These are phyloP conservation scores for Emmonsiellopsis sp. DNA, from an alignment of 2,329 filamentous ascomycete genomes.

Conservation along the genomic window DNA sequence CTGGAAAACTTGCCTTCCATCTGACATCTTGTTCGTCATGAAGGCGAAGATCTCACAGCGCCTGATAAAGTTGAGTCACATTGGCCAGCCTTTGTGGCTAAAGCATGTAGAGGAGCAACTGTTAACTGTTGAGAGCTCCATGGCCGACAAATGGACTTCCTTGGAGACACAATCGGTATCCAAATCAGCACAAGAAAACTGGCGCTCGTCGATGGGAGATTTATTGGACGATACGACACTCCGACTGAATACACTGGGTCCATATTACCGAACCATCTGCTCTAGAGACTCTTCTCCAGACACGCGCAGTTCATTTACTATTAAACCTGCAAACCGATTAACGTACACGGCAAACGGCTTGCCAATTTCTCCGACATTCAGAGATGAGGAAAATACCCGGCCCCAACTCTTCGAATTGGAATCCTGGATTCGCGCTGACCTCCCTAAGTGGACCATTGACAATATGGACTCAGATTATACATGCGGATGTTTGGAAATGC, in stretches of 20 bases:
- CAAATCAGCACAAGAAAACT: background rate
- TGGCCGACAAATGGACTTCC: background rate
- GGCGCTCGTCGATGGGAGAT: background rate
- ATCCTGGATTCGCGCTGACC: background rate
- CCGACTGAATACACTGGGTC: background rate
- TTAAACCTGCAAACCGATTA: background rate
- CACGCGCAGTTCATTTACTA: background rate
- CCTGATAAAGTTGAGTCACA: constrained; percentile 26
- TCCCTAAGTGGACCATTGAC: background rate
- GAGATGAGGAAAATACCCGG: background rate
- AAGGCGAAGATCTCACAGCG: constrained; percentile 33
- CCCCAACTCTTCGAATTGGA: background rate
- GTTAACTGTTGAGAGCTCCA: background rate
- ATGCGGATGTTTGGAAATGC: background rate
- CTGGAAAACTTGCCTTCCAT: background rate
- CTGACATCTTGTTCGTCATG: constrained; percentile 29
- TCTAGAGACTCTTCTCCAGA: background rate
- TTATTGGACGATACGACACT: background rate
- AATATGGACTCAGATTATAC: background rate
- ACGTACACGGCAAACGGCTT: background rate
- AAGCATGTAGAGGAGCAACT: background rate
- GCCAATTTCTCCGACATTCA: background rate
- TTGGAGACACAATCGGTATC: background rate
- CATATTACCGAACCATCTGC: background rate
- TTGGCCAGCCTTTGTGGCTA: background rate